Conservation (phyloP, 805 yeast genomes). For the Schwanniomyces polymorphus region DNA sequence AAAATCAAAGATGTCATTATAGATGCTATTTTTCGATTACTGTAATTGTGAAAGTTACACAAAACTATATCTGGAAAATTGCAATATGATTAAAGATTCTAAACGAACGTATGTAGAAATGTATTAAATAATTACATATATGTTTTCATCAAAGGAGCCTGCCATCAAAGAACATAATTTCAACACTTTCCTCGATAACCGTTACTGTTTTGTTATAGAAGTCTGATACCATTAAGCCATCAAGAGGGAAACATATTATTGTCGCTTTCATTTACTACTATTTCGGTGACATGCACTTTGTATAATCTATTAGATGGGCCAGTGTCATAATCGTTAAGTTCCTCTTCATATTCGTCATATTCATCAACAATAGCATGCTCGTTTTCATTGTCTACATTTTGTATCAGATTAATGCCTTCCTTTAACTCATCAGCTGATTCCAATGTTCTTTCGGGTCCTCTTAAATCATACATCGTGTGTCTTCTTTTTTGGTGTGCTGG, state of each 20-base stretch:
- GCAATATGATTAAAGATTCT: neutral
- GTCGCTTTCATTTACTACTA: slow-evolving; percentile 35
- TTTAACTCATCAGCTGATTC: neutral
- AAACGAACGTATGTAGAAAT: neutral
- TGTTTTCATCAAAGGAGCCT: neutral
- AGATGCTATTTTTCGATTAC: neutral
- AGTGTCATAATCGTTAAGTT: slow-evolving; percentile 19
- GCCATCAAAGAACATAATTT: too few relatives aligned
- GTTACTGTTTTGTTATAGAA: too few relatives aligned
- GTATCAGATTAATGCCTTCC: slow-evolving; percentile 1
- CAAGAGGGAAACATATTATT: slow-evolving; percentile 22
- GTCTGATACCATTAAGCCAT: too few relatives aligned
- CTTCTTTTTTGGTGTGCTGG: slow-evolving; percentile 18
- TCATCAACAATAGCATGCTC: slow-evolving; percentile 12
- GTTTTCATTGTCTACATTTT: slow-evolving; percentile 5
- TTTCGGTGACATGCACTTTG: slow-evolving; percentile 43
- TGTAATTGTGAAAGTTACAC: neutral
- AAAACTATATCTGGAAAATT: neutral
- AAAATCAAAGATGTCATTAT: neutral
- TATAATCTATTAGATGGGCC: slow-evolving; percentile 23
- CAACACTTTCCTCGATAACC: too few relatives aligned
- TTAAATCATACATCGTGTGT: slow-evolving; percentile 28
- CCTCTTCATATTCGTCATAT: slow-evolving; percentile 19
- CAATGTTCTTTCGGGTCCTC: slow-evolving; percentile 18
- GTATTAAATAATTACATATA: neutral